phyloP scores from a whole-genome alignment of 345 rosid species.

The Sisymbrium altissimum region DNA sequence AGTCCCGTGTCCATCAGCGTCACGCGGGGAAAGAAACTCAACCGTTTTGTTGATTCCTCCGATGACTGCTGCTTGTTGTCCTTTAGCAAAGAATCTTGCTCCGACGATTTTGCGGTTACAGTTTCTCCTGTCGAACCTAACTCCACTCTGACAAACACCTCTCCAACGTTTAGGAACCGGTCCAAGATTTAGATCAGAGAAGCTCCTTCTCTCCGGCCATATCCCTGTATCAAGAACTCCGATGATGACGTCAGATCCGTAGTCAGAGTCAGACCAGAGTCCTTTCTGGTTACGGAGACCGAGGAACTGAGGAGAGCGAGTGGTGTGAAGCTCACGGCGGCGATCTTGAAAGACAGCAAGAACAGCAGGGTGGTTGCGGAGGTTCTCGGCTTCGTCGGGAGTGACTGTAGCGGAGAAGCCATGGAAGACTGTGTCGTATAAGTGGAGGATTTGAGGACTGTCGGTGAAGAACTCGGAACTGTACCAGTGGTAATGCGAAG shows the following conservation, averaged over 20 bases:
- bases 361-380: slow-evolving; percentile 58
- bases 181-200: slow-evolving; percentile 69
- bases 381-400: slow-evolving; percentile 40
- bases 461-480: slow-evolving; percentile 67
- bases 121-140: slow-evolving; percentile 37
- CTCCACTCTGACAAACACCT: slow-evolving; percentile 62
- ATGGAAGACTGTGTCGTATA: slow-evolving; percentile 87
- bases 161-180: slow-evolving; percentile 76
- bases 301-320: slow-evolving; percentile 85
- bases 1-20: slow-evolving; percentile 88
- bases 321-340: slow-evolving; percentile 76
- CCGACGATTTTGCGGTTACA: slow-evolving; percentile 78
- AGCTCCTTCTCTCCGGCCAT: slow-evolving; percentile 83
- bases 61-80: slow-evolving; percentile 58
- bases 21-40: slow-evolving; percentile 78
- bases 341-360: slow-evolving; percentile 68
- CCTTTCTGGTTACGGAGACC: slow-evolving; percentile 74
- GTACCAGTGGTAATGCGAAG: slow-evolving; percentile 87
- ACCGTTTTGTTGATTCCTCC: slow-evolving; percentile 64
- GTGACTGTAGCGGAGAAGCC: slow-evolving; percentile 77
- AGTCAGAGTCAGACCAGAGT: slow-evolving; percentile 82
- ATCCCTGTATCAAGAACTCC: slow-evolving; percentile 84
- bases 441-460: slow-evolving; percentile 60
- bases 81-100: slow-evolving; percentile 70
- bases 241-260: slow-evolving; percentile 84